Evolutionary conservation across 495 filamentous ascomycete genomes (phyloP), one percentile per base, ranked within the genome.

Genomic region (Tuber borchii): DNA sequence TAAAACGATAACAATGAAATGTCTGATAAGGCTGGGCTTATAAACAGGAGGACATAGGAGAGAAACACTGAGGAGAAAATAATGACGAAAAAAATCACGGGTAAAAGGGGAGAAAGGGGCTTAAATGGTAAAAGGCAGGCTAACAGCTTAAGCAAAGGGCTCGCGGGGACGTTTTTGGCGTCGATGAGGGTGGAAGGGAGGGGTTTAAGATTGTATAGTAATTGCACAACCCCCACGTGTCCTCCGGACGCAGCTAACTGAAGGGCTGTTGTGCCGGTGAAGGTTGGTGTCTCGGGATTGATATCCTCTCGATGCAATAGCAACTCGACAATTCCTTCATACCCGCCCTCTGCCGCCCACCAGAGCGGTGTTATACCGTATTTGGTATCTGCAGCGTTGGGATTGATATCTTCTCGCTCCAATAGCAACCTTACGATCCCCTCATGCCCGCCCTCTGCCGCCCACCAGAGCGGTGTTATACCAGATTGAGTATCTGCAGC

Each of bases 191-290:
- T 39, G 37, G 37, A 4, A 39, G 37, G 37, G 37, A 4, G 4
- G 37, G 37, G 37, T 39, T 39, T 39, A 39, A 2, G 37, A 39
- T 39, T 2, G 37, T 39, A 44, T 19, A 72, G 69, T 14, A 75
- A n/a, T 69, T 37, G 10, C 16, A 78, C 86, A 72, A 87, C 76
- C 16, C 71, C 82, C 40, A 83, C 76, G 72, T 86, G 81, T 4
- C 85, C 86, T 19, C 75, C 75, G 71, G 71, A 75, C 22, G 84
- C 83, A 34, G 85, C 85, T 76, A 73, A 84, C 19, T 76, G 83
- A 46, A 87, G 80, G 39, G 86, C 83, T 12, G 82, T 86, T 45
- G 37, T 39, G 37, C 37, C 37, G 4, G 37, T 39, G 37, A 39
- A 4, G 37, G 37, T 4, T 39, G 37, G 37, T 39, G 72, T 70